phyloP scores from a whole-genome alignment of 305 asterid genomes.

The Striga hermonthica region DNA sequence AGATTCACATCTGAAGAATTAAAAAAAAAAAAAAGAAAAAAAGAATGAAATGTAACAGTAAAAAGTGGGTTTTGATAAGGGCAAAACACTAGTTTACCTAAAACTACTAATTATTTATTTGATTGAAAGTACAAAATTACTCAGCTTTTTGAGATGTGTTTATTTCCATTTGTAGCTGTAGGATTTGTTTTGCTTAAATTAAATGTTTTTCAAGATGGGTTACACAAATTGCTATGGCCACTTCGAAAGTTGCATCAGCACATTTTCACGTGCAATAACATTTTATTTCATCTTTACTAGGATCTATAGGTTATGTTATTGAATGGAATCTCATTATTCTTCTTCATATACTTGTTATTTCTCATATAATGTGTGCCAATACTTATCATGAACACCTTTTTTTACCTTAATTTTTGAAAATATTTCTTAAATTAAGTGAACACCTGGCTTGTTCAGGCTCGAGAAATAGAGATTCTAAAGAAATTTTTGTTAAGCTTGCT shows the following conservation, averaged over 20 bases:
- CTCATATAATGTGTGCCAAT: no score
- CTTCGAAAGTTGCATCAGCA: conserved; percentile 30
- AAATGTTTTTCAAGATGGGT: neutral
- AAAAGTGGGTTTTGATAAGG: conserved; percentile 18
- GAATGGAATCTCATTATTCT: no score
- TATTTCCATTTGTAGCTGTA: no score
- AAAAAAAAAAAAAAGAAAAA: neutral
- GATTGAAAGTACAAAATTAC: conserved; percentile 45
- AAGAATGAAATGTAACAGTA: no score
- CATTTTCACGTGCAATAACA: conserved; percentile 35
- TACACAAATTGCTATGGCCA: neutral
- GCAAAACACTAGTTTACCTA: neutral
- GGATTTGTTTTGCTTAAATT: neutral
- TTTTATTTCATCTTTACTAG: no score
- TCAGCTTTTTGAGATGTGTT: conserved; percentile 39
- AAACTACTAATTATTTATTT: conserved; percentile 5
- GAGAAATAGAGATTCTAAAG: no score
- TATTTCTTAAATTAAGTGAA: neutral
- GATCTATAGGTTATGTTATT: no score
- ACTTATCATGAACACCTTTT: neutral
- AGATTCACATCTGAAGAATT: conserved; percentile 17
- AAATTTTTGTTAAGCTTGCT: no score
- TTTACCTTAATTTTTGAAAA: neutral
- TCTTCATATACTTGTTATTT: no score
- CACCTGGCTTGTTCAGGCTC: neutral